Evolutionary conservation across 192 early-diverging fungal genomes (phyloP), one percentile per base, ranked within the genome.

Genomic region (Coemansia sp.): DNA sequence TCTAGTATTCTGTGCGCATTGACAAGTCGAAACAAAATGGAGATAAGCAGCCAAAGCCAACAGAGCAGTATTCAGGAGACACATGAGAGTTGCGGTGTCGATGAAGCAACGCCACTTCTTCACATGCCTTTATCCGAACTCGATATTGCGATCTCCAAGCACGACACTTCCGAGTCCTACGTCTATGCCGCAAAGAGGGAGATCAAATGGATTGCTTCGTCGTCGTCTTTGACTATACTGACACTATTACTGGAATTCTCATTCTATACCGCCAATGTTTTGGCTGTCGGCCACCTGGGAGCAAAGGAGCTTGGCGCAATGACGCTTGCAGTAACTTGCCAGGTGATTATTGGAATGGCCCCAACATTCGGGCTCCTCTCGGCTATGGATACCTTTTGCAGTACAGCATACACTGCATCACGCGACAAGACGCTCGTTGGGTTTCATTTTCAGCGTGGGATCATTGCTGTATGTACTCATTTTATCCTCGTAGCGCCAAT

Each of bases 41-140:
- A 4, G 34, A 35, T 10, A 35, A 35, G 6, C 2, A 46, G 20
- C 7, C 13, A 20, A 15, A 15, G 12, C n/a, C 13, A 46, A 7
- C 43, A 15, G n/a, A 46, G 16, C n/a, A n/a, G 6, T 15, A 4
- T 20, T 0, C 16, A n/a, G 3, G 39, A 40, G 7, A 40, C 16
- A 40, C 10, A 46, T 18, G 20, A 46, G n/a, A 20, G 43, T 6
- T 18, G 4, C 35, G 42, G 16, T 25, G 23, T 29, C 53, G 29
- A 62, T 10, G 72, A 74, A 21, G 52, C 62, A 29, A 74, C 72
- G 33, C 66, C 72, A 12, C 56, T 75, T 26, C 72, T 75, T 37
- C 59, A 57, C 12, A 33, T 58, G 2, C 64, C 67, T 18, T 58
- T 63, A 2, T 75, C 72, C 2, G 67, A 52, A 10, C 61, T 61